These are phyloP conservation scores for Eucommia ulmoides DNA, from an alignment of 257 asterid genomes.

Conservation along the genomic window DNA sequence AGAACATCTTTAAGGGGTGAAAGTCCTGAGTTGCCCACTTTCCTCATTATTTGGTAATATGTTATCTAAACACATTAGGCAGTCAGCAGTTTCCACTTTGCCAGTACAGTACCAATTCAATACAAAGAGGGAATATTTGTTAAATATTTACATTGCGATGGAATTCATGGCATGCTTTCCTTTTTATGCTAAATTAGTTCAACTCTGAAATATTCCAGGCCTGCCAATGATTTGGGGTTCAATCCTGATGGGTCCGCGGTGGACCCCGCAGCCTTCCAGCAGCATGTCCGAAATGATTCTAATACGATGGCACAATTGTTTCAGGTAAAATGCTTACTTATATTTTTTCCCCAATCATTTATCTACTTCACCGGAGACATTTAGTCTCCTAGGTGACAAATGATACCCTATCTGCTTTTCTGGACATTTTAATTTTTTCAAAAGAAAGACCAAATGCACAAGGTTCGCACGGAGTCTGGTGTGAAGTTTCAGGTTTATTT, in stretches of 20 bases:
- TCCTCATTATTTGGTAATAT: too few species aligned
- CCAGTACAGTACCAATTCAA: too few species aligned
- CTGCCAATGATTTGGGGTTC: conserved; percentile 37
- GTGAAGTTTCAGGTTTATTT: too few species aligned
- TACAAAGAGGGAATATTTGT: too few species aligned
- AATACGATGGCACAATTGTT: conserved; percentile 77
- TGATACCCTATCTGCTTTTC: neutral
- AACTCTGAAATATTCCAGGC: conserved; percentile 20
- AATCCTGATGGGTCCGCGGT: conserved; percentile 93
- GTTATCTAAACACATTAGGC: too few species aligned
- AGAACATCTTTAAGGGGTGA: too few species aligned
- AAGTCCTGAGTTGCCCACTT: too few species aligned
- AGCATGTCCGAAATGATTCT: conserved; percentile 72
- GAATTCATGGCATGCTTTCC: too few species aligned
- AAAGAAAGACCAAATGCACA: neutral
- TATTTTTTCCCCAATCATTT: neutral
- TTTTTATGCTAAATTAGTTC: neutral
- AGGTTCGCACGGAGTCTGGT: too few species aligned
- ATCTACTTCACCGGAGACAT: neutral
- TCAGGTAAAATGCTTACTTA: conserved; percentile 43
- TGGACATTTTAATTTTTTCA: neutral
- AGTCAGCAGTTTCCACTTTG: too few species aligned
- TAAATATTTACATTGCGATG: too few species aligned
- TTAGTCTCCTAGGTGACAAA: neutral
- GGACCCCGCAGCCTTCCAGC: conserved; percentile 88